Conservation (phyloP, 2,329 filamentous ascomycete species). For the Colletotrichum neosansevieriae region DNA sequence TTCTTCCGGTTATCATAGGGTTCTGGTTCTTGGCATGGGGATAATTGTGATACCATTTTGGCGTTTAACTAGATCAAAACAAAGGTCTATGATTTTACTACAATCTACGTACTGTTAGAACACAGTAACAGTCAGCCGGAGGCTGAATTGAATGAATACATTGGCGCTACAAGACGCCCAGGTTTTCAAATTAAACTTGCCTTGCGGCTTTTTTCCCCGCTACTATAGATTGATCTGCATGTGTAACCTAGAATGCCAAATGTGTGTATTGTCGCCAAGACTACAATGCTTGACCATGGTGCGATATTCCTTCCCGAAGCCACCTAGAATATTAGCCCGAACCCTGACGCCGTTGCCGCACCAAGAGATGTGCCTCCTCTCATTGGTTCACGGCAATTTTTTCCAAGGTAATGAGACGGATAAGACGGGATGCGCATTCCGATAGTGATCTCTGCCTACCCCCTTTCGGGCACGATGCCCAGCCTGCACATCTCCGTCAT, state of each 20-base stretch:
- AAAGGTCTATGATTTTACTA: not conserved
- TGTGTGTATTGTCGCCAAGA: not conserved
- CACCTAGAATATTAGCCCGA: not conserved
- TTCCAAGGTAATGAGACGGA: not conserved
- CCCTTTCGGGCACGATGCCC: slow-evolving; percentile 2
- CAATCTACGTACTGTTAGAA: not conserved
- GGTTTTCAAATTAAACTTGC: not conserved
- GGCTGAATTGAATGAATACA: not conserved
- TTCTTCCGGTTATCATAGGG: slow-evolving; percentile 1
- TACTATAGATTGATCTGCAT: too few species aligned
- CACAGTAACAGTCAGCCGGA: not conserved
- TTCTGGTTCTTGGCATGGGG: slow-evolving; percentile 12
- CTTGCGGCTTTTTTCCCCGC: too few species aligned
- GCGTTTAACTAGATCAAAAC: slow-evolving; percentile 21
- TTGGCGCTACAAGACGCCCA: slow-evolving; percentile 16
- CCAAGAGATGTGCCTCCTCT: not conserved
- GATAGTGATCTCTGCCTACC: not conserved
- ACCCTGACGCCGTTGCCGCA: slow-evolving; percentile 7
- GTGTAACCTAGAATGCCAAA: too few species aligned
- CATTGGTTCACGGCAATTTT: not conserved
- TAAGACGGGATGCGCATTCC: not conserved
- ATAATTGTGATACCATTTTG: slow-evolving; percentile 32
- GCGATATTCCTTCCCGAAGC: not conserved
- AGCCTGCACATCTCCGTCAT: slow-evolving; percentile 32
- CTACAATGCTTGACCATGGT: too few species aligned